A percentile compares a stretch with the other conserved stretches of the same genome.
Conservation (phyloP, 1,284 basidiomycete genomes). For the Sporisorium graminicola region DNA sequence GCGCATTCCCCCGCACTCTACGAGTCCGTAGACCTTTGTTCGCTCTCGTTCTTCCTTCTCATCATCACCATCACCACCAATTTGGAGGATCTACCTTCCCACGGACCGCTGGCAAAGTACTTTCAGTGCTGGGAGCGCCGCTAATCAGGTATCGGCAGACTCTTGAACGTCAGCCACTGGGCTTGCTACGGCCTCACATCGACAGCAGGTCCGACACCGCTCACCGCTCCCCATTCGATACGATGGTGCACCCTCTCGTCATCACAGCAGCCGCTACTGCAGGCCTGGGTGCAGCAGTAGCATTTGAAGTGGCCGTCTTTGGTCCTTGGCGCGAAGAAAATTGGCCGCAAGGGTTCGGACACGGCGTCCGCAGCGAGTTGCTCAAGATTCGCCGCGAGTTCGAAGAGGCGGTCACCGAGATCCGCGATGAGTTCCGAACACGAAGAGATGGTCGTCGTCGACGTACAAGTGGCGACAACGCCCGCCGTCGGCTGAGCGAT, state of each 20-base stretch:
- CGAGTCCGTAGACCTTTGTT: background rate
- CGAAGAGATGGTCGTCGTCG: slow-evolving; percentile 22
- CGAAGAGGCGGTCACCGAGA: slow-evolving; percentile 41
- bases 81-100: background rate
- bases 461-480: background rate
- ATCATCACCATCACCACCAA: background rate
- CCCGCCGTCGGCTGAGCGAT: slow-evolving; percentile 31
- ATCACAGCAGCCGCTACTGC: slow-evolving; percentile 55
- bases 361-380: slow-evolving; percentile 47
- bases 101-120: background rate
- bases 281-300: slow-evolving; percentile 51
- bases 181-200: background rate
- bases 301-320: slow-evolving; percentile 59
- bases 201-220: background rate
- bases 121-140: background rate
- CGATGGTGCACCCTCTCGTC: slow-evolving; percentile 57
- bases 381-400: slow-evolving; percentile 43
- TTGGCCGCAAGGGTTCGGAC: slow-evolving; percentile 52
- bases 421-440: slow-evolving; percentile 23
- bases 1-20: background rate
- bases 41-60: background rate
- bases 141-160: background rate
- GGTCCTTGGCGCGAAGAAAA: slow-evolving; percentile 58
- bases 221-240: background rate
- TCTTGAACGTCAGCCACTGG: background rate